Base-by-base conservation (phyloP, 352 stramenopile species). In the Globisporangium iwayamae region DNA sequence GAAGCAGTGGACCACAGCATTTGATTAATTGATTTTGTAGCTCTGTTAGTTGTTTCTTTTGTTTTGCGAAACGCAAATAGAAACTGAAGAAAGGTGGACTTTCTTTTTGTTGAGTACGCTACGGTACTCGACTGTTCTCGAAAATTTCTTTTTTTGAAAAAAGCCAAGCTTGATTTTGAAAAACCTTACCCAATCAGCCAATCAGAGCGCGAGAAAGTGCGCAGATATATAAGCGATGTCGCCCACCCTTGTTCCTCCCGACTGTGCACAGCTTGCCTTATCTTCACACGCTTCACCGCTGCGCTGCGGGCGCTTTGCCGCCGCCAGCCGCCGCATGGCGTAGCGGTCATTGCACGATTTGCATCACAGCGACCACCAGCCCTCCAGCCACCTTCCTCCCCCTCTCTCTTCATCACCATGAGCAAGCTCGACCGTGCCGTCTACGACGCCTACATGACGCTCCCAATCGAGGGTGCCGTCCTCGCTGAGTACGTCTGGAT, bases 401-500 rank as follows among this genome's bases (percentile, higher is more conserved):
- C 8, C 14, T 52, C 64, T 48, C 16, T 45, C 53, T 59, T 5
- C 48, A 52, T 5, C 48, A 52, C 52, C 69, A 93, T 93, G 83
- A 93, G 83, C 83, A 87, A 87, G 75, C 78, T 93, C 66, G 83
- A 93, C 69, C 82, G 79, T 63, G 71, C 79, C 61, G 80, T 93
- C 47, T 93, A 93, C 78, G 80, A 93, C 74, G 63, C 71, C 45
- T 93, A 93, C 79, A 91, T 93, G 83, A 62, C 64, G 13, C 78
- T 93, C 30, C 73, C 72, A 56, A 71, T 77, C 51, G 70, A 86
- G 10, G 73, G 74, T 56, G 65, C 74, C 16, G 79, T 87, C 59
- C 79, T 90, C 65, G 94, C 94, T 56, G 94, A 98, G 79, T 98
- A 98, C 78, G 89, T 98, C 34, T 98, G 93, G 93, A 95, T 98